Conservation (phyloP, 2,329 filamentous ascomycete genomes). For the Westerdykella aurantiaca region DNA sequence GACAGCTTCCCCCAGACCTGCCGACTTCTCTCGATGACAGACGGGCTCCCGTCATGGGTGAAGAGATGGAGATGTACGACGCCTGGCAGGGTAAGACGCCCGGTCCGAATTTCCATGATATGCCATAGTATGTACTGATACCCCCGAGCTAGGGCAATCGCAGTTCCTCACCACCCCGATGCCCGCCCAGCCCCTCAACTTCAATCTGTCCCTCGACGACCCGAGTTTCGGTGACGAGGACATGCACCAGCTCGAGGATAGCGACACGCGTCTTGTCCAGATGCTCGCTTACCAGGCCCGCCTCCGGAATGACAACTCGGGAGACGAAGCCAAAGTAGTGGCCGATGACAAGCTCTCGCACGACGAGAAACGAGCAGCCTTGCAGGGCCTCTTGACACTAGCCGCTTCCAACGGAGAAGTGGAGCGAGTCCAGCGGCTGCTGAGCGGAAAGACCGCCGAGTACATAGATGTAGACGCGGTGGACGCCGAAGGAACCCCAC, state of each 20-base stretch:
- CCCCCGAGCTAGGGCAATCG: constrained; percentile 65
- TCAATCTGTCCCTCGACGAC: constrained; percentile 80
- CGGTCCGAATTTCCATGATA: constrained; percentile 5
- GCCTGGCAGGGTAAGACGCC: constrained; percentile 81
- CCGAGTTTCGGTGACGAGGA: constrained; percentile 64
- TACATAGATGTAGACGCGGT: constrained; percentile 81
- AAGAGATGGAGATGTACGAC: constrained; percentile 96
- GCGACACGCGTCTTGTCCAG: constrained; percentile 82
- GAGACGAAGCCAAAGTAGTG: constrained; percentile 72
- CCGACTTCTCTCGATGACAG: constrained; percentile 90
- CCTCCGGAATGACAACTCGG: constrained; percentile 63
- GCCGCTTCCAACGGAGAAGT: constrained; percentile 94
- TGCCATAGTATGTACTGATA: constrained; percentile 5
- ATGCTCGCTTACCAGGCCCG: constrained; percentile 95
- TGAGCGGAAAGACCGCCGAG: constrained; percentile 65
- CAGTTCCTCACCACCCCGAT: constrained; percentile 88
- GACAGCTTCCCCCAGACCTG: constrained; percentile 70
- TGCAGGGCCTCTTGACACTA: constrained; percentile 89
- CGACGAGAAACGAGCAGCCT: constrained; percentile 69
- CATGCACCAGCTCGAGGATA: constrained; percentile 58
- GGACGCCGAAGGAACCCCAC: constrained; percentile 93
- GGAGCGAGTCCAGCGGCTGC: constrained; percentile 68
- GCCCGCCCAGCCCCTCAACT: constrained; percentile 74
- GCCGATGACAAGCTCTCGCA: constrained; percentile 66
- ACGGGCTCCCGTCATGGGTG: constrained; percentile 59